A percentile compares a stretch with the other conserved stretches of the same genome.
Evolutionary conservation across 2,329 filamentous ascomycete genomes (phyloP).

Genomic region (Chrysoporthe deuterocubensis): DNA sequence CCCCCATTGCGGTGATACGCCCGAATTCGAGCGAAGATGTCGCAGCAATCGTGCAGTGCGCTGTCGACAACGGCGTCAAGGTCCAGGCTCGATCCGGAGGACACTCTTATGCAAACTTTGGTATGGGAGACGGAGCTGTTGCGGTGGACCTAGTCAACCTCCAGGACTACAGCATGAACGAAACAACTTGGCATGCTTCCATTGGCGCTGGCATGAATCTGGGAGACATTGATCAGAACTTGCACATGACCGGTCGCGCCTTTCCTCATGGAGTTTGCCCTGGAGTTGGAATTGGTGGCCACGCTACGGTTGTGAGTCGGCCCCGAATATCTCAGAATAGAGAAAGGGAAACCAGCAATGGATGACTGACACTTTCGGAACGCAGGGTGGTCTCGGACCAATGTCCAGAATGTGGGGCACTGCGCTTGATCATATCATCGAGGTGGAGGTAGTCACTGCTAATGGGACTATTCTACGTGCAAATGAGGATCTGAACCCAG

Average conservation of each 20-base stretch:
- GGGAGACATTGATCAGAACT: slow-evolving; percentile 52
- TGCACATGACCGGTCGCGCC: slow-evolving; percentile 59
- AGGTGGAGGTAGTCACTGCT: slow-evolving; percentile 60
- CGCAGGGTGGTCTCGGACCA: slow-evolving; percentile 60
- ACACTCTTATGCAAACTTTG: slow-evolving; percentile 61
- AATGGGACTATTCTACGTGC: slow-evolving; percentile 55
- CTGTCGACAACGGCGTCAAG: slow-evolving; percentile 50
- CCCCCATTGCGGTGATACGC: slow-evolving; percentile 59
- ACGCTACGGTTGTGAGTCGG: slow-evolving; percentile 56
- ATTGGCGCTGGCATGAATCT: slow-evolving; percentile 60
- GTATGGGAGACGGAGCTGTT: slow-evolving; percentile 47
- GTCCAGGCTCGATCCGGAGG: slow-evolving; percentile 68
- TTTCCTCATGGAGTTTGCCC: slow-evolving; percentile 65
- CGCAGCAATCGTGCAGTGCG: slow-evolving; percentile 61
- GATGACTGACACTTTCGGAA: background rate
- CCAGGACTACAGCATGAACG: slow-evolving; percentile 57
- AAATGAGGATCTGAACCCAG: slow-evolving; percentile 51
- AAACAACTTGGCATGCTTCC: slow-evolving; percentile 55
- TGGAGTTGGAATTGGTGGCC: slow-evolving; percentile 61
- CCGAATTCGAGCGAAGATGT: slow-evolving; percentile 59
- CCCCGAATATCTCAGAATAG: too few species aligned
- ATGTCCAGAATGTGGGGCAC: slow-evolving; percentile 63
- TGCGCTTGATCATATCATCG: slow-evolving; percentile 58
- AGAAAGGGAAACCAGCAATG: background rate
- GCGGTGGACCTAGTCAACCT: slow-evolving; percentile 60